Conservation (phyloP, 352 stramenopile species). For the Globisporangium emineosum region DNA sequence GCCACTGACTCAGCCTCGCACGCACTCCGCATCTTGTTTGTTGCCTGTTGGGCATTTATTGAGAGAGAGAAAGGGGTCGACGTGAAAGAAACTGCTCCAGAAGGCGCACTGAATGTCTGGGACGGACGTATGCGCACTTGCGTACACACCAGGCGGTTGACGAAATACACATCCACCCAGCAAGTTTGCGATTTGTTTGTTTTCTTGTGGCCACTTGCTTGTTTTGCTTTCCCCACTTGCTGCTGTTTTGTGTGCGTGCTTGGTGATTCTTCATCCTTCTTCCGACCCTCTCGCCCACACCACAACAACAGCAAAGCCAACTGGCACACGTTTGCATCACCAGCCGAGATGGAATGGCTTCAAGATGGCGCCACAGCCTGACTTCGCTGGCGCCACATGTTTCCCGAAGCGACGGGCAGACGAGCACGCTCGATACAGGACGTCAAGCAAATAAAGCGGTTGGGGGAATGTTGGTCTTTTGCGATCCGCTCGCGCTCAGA, state of each 20-base stretch:
- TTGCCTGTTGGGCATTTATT: not conserved
- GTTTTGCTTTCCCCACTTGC: too few species aligned
- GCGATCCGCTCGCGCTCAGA: not conserved
- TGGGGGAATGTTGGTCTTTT: not conserved
- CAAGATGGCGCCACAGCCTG: slow-evolving; percentile 11
- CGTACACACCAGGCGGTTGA: slow-evolving; percentile 4
- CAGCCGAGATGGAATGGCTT: slow-evolving; percentile 4
- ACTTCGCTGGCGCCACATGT: slow-evolving; percentile 17
- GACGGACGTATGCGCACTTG: not conserved
- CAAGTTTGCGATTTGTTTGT: not conserved
- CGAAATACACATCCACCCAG: not conserved
- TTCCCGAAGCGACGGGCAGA: slow-evolving; percentile 13
- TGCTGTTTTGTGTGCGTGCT: not conserved
- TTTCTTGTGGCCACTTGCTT: not conserved
- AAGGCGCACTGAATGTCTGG: slow-evolving; percentile 1
- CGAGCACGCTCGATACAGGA: not conserved
- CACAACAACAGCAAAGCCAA: not conserved
- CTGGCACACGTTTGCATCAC: not conserved
- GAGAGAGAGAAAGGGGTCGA: slow-evolving; percentile 11
- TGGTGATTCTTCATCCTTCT: not conserved
- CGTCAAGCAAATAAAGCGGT: slow-evolving; percentile 9
- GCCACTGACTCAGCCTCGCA: slow-evolving; percentile 4
- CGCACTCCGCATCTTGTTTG: not conserved
- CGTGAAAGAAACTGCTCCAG: slow-evolving; percentile 17
- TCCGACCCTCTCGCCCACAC: not conserved